A percentile compares a stretch with the other conserved stretches of the same genome.
These are phyloP conservation scores for Neurospora sp. DNA, from an alignment of 495 filamentous ascomycete genomes.

Conservation along the genomic window DNA sequence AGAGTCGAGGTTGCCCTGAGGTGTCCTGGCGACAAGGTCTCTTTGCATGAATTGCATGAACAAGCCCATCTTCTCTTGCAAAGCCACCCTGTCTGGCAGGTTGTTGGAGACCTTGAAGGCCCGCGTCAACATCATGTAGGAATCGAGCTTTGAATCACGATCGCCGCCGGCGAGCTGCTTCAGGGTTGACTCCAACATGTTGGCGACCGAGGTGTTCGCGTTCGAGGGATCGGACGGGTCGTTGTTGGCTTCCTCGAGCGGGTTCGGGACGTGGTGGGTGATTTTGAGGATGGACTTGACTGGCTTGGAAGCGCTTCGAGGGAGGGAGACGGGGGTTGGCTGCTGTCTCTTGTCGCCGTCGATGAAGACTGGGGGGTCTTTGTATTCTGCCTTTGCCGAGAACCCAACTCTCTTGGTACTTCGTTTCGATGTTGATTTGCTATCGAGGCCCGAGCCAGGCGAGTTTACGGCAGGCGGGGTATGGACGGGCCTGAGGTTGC, in stretches of 20 bases:
- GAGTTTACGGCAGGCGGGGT: constrained; percentile 40
- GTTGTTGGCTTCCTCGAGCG: constrained; percentile 29
- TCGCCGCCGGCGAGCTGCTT: constrained; percentile 66
- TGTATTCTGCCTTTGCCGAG: constrained; percentile 62
- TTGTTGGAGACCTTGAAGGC: constrained; percentile 69
- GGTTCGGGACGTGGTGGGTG: constrained; percentile 35
- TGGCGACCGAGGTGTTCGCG: constrained; percentile 40
- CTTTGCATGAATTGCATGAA: constrained; percentile 70
- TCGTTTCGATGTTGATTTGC: constrained; percentile 45
- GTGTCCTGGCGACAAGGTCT: constrained; percentile 51
- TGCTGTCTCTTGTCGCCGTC: constrained; percentile 29
- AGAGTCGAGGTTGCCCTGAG: constrained; percentile 42
- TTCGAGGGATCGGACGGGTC: constrained; percentile 23
- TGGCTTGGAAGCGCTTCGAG: constrained; percentile 55
- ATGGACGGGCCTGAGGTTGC: constrained; percentile 25
- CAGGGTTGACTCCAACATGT: constrained; percentile 75
- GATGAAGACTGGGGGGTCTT: constrained; percentile 43
- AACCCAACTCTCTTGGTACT: constrained; percentile 63
- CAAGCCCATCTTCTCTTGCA: constrained; percentile 62
- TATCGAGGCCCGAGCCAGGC: constrained; percentile 42
- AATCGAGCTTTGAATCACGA: constrained; percentile 63
- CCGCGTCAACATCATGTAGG: constrained; percentile 70
- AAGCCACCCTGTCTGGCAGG: constrained; percentile 55
- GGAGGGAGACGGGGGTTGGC: constrained; percentile 35
- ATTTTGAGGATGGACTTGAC: constrained; percentile 83